Evolutionary conservation across 1,139 yeast species (phyloP).

Genomic region (Hemisphaericaspora xylanilytica): DNA sequence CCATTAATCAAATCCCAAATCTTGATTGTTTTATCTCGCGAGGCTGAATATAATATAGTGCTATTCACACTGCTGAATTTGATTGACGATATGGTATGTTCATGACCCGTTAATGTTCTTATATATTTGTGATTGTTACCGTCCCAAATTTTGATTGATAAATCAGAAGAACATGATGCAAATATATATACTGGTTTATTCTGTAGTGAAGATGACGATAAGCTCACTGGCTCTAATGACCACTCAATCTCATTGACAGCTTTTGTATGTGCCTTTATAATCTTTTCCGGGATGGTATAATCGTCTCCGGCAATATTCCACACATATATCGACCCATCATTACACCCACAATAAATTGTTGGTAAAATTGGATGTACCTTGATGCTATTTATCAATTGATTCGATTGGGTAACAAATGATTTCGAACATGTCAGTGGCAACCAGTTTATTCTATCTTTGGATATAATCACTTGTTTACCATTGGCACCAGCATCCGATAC

Average conservation of each 20-base stretch:
- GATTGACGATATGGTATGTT: constrained; percentile 75
- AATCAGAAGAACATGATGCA: constrained; percentile 73
- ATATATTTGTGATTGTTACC: constrained; percentile 52
- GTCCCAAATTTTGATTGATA: constrained; percentile 72
- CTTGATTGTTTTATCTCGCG: constrained; percentile 72
- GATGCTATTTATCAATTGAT: constrained; percentile 59
- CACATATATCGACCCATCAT: constrained; percentile 69
- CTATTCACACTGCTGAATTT: constrained; percentile 46
- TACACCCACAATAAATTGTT: constrained; percentile 62
- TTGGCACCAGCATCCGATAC: constrained; percentile 19
- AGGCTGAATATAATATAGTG: constrained; percentile 57
- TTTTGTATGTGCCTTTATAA: constrained; percentile 76
- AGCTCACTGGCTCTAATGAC: constrained; percentile 36
- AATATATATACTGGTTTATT: constrained; percentile 23
- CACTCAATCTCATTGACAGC: constrained; percentile 62
- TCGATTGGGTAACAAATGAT: constrained; percentile 50
- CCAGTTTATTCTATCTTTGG: constrained; percentile 57
- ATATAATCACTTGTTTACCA: constrained; percentile 7
- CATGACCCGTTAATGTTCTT: constrained; percentile 81
- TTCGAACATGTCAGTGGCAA: constrained; percentile 58
- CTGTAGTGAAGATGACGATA: constrained; percentile 13
- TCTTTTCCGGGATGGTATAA: constrained; percentile 58
- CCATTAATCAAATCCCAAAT: constrained; percentile 79
- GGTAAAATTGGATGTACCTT: constrained; percentile 76
- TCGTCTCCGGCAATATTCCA: constrained; percentile 68